Conservation (phyloP, 345 rosid species). For the Pistacia vera region DNA sequence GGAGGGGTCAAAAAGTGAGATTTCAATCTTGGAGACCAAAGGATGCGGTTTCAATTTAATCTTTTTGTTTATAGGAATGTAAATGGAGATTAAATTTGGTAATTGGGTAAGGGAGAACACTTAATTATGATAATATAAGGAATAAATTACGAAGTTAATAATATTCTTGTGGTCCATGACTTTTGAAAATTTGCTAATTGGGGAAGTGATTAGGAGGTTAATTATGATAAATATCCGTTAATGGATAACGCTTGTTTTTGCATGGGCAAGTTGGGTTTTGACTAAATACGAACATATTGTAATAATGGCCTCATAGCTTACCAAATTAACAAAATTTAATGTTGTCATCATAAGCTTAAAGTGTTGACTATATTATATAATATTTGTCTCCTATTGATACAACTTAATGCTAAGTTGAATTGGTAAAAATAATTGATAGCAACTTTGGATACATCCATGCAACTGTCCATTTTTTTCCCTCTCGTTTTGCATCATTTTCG, state of each 20-base stretch:
- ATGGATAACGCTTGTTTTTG: too few species aligned
- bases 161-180: neutral
- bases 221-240: neutral
- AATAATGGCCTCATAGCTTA: neutral
- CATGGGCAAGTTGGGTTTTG: neutral
- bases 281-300: neutral
- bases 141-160: too few species aligned
- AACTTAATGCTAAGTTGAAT: neutral
- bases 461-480: neutral
- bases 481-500: neutral
- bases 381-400: neutral
- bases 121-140: too few species aligned
- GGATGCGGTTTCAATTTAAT: too few species aligned
- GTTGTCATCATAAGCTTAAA: neutral
- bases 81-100: too few species aligned
- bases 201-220: neutral
- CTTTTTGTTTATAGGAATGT: too few species aligned
- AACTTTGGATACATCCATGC: neutral
- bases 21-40: neutral
- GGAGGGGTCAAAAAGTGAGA: neutral
- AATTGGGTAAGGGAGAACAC: too few species aligned
- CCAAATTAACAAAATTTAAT: too few species aligned
- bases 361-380: neutral
- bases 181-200: neutral
- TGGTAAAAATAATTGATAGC: too few species aligned